Conservation (phyloP, 2,329 filamentous ascomycete species). For the Phaeophleospora eucalypticola region DNA sequence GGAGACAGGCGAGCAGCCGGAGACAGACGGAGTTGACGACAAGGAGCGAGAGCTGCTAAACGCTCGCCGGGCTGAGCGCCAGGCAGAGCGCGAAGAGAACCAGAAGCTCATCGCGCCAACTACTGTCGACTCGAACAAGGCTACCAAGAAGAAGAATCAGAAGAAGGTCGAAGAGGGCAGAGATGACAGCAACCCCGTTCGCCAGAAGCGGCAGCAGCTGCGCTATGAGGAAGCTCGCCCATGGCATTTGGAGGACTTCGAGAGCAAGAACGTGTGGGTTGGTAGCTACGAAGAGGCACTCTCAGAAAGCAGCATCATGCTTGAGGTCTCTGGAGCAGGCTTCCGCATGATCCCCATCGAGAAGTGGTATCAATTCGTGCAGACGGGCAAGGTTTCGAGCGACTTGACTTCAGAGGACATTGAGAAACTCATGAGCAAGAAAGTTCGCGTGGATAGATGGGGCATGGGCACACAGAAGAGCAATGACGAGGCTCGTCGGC, state of each 20-base stretch:
- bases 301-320: constrained; percentile 74
- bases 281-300: constrained; percentile 86
- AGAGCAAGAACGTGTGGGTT: constrained; percentile 91
- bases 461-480: constrained; percentile 60
- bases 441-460: constrained; percentile 73
- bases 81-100: constrained; percentile 80
- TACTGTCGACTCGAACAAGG: constrained; percentile 58
- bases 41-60: constrained; percentile 58
- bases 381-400: constrained; percentile 60
- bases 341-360: constrained; percentile 89
- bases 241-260: constrained; percentile 95
- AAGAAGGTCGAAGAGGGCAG: constrained; percentile 84
- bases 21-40: constrained; percentile 55
- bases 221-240: constrained; percentile 93
- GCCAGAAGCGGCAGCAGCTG: constrained; percentile 60
- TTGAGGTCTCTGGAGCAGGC: constrained; percentile 63
- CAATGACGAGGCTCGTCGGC: constrained; percentile 56
- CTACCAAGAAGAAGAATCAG: constrained; percentile 51
- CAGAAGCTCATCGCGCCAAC: constrained; percentile 90
- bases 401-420: constrained; percentile 77
- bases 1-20: constrained; percentile 32
- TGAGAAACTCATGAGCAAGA: constrained; percentile 76
- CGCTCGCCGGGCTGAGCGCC: constrained; percentile 66
- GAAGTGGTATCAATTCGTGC: constrained; percentile 88
- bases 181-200: constrained; percentile 69